Conservation (phyloP, 1,284 basidiomycete species). For the Rhodotorula sp. region DNA sequence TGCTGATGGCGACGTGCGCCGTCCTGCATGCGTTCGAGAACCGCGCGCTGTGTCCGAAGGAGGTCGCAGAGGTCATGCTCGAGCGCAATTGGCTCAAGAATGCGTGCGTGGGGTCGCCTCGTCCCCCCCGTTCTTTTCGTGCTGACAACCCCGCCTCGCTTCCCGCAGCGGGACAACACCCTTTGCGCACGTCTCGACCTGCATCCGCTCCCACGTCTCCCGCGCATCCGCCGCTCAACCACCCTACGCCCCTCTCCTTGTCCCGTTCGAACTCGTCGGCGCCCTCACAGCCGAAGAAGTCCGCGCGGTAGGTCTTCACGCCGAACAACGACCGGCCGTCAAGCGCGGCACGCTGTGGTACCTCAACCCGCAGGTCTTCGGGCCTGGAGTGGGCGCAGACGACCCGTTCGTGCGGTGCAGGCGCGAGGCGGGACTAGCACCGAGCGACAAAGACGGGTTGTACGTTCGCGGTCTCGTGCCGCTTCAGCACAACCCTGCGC, state of each 20-base stretch:
- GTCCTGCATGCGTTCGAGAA: constrained; percentile 39
- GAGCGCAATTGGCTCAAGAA: constrained; percentile 40
- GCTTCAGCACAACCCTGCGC: constrained; percentile 7
- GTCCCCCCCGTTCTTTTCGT: too few relatives aligned
- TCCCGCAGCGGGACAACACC: constrained; percentile 42
- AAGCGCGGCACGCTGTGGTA: constrained; percentile 46
- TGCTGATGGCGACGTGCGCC: constrained; percentile 41
- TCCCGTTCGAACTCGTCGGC: constrained; percentile 42
- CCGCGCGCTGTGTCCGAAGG: constrained; percentile 44
- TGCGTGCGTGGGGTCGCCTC: constrained; percentile 30
- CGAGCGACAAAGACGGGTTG: constrained; percentile 23
- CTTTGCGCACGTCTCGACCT: constrained; percentile 44
- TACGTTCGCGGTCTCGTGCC: constrained; percentile 24
- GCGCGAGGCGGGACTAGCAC: constrained; percentile 26
- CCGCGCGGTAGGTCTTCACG: constrained; percentile 41
- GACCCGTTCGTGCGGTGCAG: constrained; percentile 38
- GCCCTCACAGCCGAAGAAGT: constrained; percentile 39
- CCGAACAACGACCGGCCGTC: constrained; percentile 43
- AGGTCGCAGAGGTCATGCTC: constrained; percentile 43
- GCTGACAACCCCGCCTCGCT: neutral
- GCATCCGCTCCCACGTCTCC: constrained; percentile 43
- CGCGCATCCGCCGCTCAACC: constrained; percentile 26
- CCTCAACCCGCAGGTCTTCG: constrained; percentile 40
- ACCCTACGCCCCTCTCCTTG: constrained; percentile 40
- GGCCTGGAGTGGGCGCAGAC: constrained; percentile 31